Percentiles rank a stretch among this genome's conserved stretches.
These are phyloP conservation scores for Westerdykella aurantiaca DNA, from an alignment of 2,329 filamentous ascomycete species.

Conservation along the genomic window DNA sequence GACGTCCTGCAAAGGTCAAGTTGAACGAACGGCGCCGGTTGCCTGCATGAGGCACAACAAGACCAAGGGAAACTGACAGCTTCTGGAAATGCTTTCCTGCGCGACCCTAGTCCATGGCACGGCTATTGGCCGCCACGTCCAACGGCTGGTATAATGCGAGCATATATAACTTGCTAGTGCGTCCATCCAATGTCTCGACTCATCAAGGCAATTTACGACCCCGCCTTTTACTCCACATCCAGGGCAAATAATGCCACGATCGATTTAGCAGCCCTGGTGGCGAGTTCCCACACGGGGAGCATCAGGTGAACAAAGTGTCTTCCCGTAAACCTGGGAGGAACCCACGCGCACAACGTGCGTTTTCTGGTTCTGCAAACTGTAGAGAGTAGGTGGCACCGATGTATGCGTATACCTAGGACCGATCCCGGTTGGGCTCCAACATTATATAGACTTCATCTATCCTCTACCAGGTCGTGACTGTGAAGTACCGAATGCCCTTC, in stretches of 20 bases:
- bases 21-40: not conserved
- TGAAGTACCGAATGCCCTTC: not conserved
- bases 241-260: constrained; percentile 3
- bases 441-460: not conserved
- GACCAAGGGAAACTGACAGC: not conserved
- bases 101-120: not conserved
- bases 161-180: constrained; percentile 5
- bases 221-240: constrained; percentile 17
- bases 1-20: not conserved
- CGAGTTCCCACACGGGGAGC: constrained; percentile 4
- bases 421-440: constrained; percentile 12
- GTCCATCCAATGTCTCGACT: constrained; percentile 1
- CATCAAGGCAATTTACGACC: constrained; percentile 12
- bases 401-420: constrained; percentile 10
- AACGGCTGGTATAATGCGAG: constrained; percentile 7
- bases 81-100: constrained; percentile 1
- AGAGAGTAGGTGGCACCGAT: not conserved
- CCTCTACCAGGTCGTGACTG: not conserved
- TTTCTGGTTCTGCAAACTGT: not conserved
- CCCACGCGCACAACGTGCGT: not conserved
- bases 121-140: constrained; percentile 7
- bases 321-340: constrained; percentile 5
- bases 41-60: constrained; percentile 1
- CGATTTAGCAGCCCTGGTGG: constrained; percentile 4
- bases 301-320: constrained; percentile 11